Evolutionary conservation across 139 green algal species (phyloP).

Genomic region (Trebouxia sp.): DNA sequence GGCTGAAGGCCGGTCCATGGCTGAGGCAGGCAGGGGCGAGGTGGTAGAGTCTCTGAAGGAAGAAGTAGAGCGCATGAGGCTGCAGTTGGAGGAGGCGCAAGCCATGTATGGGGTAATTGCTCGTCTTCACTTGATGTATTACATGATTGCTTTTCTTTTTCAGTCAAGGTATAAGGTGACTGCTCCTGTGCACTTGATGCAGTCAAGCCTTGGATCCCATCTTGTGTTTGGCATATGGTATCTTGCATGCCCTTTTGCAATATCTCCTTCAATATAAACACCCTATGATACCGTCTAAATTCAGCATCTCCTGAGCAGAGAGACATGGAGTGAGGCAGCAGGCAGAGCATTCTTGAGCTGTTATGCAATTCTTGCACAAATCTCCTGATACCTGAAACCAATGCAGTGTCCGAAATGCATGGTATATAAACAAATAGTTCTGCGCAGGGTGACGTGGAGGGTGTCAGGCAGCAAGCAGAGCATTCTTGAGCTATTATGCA

Average conservation of each 20-base stretch:
- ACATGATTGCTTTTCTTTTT: background rate
- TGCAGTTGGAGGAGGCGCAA: constrained; percentile 26
- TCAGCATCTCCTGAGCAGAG: too few species aligned
- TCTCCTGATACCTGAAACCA: too few species aligned
- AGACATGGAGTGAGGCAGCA: background rate
- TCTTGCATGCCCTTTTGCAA: too few species aligned
- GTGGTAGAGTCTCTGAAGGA: constrained; percentile 20
- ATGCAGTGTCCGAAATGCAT: too few species aligned
- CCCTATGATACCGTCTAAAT: too few species aligned
- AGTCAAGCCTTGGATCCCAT: background rate
- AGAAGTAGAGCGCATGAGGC: constrained; percentile 27
- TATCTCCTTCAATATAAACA: too few species aligned
- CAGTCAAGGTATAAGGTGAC: background rate
- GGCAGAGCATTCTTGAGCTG: too few species aligned
- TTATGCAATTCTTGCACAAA: background rate
- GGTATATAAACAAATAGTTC: background rate
- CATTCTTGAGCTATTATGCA: too few species aligned
- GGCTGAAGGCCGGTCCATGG: background rate
- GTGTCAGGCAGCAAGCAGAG: background rate
- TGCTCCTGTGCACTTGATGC: background rate
- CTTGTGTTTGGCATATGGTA: background rate
- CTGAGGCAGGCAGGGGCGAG: constrained; percentile 21
- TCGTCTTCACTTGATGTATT: background rate
- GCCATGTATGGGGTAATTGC: constrained; percentile 12
- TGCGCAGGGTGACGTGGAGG: background rate